Evolutionary conservation across 352 stramenopile species (phyloP), one percentile per base, ranked within the genome.

Genomic region (Hyaloperonospora brassicae): DNA sequence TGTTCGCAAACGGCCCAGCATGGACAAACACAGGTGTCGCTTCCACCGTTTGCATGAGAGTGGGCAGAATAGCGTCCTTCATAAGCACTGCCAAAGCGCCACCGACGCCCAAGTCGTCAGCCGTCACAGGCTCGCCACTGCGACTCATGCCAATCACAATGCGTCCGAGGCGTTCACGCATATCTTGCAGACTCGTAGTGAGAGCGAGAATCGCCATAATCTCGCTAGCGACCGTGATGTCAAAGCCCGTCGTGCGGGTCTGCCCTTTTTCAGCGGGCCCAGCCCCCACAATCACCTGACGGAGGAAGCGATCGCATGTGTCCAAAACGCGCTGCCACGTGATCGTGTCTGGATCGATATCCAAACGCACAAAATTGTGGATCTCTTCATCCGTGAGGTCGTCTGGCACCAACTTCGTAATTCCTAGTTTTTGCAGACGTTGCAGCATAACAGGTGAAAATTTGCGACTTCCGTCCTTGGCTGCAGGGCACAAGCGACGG

Each of bases 121-220:
- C 90, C 10, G 95, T 99, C 38, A 99, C 81, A 0, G 96, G 74
- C 24, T 95, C 69, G 23, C 90, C 84, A 52, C 59, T 59, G 34
- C 68, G 71, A 51, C 82, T 84, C 43, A 89, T 89, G 14, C 84
- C 96, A 27, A 98, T 94, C 14, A 98, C 95, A 61, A 98, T 98
- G 31, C 72, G 76, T 7, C 93, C 92, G 0, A 98, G 68, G 46
- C 96, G 95, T 48, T 95, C 78, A 2, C 94, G 73, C 77, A 99
- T 84, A 71, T 99, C 96, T 11, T 80, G 46, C 13, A 99, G 66
- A 63, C 87, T 94, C 17, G 85, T 98, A 1, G 96, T 93, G 41
- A 99, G 74, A 23, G 94, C 94, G 48, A 99, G 72, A 22, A 99
- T 96, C 31, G 96, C 96, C 96, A 99, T 99, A 64, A 99, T 96